These are phyloP conservation scores for Rutidosis leptorrhynchoides DNA, from an alignment of 129 eudicot species.

Conservation along the genomic window DNA sequence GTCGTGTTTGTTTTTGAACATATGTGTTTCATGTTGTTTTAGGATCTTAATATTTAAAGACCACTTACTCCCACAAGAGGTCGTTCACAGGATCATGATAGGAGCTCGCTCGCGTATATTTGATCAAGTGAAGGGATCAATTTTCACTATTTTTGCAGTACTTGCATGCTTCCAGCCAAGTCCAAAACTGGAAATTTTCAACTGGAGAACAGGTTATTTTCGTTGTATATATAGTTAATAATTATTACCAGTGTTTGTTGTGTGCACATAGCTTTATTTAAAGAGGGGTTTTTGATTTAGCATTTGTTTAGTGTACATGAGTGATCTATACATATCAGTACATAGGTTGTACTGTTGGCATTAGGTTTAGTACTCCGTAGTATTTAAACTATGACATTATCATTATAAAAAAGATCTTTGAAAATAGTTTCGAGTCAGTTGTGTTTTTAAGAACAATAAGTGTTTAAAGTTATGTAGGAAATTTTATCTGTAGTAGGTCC, in stretches of 20 bases:
- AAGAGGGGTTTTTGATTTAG: slow-evolving; percentile 6
- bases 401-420: too few species aligned
- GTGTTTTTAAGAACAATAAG: too few species aligned
- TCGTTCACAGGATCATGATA: slow-evolving; percentile 83
- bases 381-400: too few species aligned
- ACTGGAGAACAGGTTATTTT: slow-evolving; percentile 4
- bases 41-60: slow-evolving; percentile 94
- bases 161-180: slow-evolving; percentile 4
- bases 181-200: slow-evolving; percentile 11
- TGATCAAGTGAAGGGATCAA: slow-evolving; percentile 18
- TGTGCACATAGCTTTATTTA: slow-evolving; percentile 26
- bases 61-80: slow-evolving; percentile 98
- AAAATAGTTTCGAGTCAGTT: too few species aligned
- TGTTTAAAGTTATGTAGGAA: too few species aligned
- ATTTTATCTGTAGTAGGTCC: too few species aligned
- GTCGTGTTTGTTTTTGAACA: background rate
- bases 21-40: slow-evolving; percentile 7
- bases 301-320: too few species aligned
- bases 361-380: too few species aligned
- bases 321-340: too few species aligned
- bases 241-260: slow-evolving; percentile 13
- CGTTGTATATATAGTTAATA: slow-evolving; percentile 20
- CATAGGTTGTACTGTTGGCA: too few species aligned
- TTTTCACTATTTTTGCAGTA: slow-evolving; percentile 13
- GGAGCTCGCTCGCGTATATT: slow-evolving; percentile 86